Conservation (phyloP, 345 rosid species). For the Firmiana major region DNA sequence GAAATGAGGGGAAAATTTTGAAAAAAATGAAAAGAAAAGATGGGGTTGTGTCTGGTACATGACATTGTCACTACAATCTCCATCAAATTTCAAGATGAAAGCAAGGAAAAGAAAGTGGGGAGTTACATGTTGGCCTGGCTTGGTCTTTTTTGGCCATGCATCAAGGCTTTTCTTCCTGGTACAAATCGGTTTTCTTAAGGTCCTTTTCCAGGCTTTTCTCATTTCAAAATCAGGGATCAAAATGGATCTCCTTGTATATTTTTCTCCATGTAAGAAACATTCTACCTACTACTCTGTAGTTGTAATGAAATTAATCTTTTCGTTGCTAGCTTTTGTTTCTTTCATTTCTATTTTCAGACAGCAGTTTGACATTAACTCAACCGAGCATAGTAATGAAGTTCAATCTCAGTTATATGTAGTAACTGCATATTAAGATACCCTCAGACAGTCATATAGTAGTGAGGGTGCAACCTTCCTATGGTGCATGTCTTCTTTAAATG, state of each 20-base stretch:
- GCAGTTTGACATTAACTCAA: too few species aligned
- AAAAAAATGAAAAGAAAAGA: background rate
- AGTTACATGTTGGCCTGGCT: background rate
- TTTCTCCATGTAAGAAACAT: background rate
- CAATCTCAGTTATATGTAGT: too few species aligned
- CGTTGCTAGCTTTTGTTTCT: background rate
- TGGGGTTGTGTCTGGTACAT: background rate
- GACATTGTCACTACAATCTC: background rate
- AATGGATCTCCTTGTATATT: constrained; percentile 4
- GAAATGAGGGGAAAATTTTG: background rate
- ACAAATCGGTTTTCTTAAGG: background rate
- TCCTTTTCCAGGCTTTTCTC: background rate
- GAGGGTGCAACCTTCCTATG: too few species aligned
- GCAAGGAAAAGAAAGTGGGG: background rate
- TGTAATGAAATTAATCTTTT: background rate
- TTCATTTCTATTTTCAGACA: background rate
- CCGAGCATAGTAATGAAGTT: too few species aligned
- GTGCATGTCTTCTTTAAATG: too few species aligned
- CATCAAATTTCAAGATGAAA: constrained; percentile 1
- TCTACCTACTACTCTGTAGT: background rate
- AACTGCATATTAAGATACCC: too few species aligned
- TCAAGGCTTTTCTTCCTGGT: background rate
- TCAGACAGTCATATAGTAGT: background rate
- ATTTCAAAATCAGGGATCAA: background rate
- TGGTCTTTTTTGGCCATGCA: background rate